phyloP scores from a whole-genome alignment of 2,329 filamentous ascomycete species.

The Neonectria neomacrospora region DNA sequence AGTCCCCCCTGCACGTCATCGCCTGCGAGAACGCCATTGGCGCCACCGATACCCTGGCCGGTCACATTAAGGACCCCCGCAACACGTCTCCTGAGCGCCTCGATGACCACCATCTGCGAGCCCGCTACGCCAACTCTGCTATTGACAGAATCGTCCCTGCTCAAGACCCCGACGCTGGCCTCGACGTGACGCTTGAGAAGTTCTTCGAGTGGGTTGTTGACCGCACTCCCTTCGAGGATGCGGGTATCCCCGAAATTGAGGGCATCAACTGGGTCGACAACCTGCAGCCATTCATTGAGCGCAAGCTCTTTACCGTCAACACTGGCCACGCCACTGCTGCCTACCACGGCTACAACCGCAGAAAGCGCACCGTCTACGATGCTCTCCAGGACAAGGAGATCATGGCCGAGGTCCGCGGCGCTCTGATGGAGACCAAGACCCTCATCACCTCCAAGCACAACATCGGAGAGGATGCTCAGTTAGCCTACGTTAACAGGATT shows the following conservation, averaged over 20 bases:
- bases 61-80: slow-evolving; percentile 78
- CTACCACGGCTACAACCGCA: slow-evolving; percentile 90
- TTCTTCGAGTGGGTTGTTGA: slow-evolving; percentile 99
- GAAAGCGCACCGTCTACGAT: slow-evolving; percentile 90
- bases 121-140: slow-evolving; percentile 94
- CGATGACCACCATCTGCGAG: slow-evolving; percentile 75
- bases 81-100: slow-evolving; percentile 77
- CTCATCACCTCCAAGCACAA: slow-evolving; percentile 89
- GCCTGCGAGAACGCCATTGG: slow-evolving; percentile 98
- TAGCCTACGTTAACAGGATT: slow-evolving; percentile 91
- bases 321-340: slow-evolving; percentile 96
- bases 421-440: slow-evolving; percentile 84
- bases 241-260: slow-evolving; percentile 74
- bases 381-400: slow-evolving; percentile 85
- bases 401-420: slow-evolving; percentile 79
- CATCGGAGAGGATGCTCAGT: slow-evolving; percentile 79
- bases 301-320: slow-evolving; percentile 99
- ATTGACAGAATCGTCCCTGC: slow-evolving; percentile 98
- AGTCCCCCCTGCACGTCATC: slow-evolving; percentile 85
- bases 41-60: slow-evolving; percentile 87
- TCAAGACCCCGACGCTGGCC: slow-evolving; percentile 80
- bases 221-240: slow-evolving; percentile 80
- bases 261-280: slow-evolving; percentile 95
- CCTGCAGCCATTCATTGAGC: slow-evolving; percentile 95
- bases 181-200: slow-evolving; percentile 96